Base-by-base conservation (phyloP, 2,329 filamentous ascomycete species). In the Aureobasidium sp. region DNA sequence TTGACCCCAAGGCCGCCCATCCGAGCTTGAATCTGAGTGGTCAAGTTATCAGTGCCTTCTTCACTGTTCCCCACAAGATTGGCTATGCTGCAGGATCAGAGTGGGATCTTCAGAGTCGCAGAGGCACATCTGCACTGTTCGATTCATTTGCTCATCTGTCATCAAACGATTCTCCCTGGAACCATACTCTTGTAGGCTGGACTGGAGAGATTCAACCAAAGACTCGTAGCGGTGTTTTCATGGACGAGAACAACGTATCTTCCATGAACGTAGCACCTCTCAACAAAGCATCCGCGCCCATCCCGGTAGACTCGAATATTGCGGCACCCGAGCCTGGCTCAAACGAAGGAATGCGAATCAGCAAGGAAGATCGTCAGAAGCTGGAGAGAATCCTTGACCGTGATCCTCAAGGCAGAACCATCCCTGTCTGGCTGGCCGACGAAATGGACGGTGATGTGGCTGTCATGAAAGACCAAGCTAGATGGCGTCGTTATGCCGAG, bases 151-250 rank as follows among this genome's bases (percentile, higher is more conserved):
- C 87, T 62, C 87, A 95, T 75, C 85, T 97, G 48, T 90, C 91
- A 3, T 95, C 91, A n/a, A 81, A 88, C 62, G 82, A 88, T 47
- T 87, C 88, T 2, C 86, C 88, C 22, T 97, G 92, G 92, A 90
- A 91, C 69, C 93, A 97, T 77, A 94, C 87, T 0, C 83, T 97
- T 6, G 89, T 97, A 59, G 92, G 91, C 49, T 97, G 93, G 93
- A 96, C 93, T 3, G 93, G 93, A 63, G 93, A 97, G 64, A 78
- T 81, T 42, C 64, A 67, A 31, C 64, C 64, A 49, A 62, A 68
- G 36, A 65, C 66, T 62, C 64, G 34, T 59, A 64, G 29, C 37
- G 60, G 39, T 44, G 69, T 68, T 17, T 69, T 65, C 45, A 64
- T 67, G 20, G 70, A 69, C 15, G 68, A 66, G 36, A 63, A 48